Base-by-base conservation (phyloP, 208 protist genomes). In the Crithidia bombi region DNA sequence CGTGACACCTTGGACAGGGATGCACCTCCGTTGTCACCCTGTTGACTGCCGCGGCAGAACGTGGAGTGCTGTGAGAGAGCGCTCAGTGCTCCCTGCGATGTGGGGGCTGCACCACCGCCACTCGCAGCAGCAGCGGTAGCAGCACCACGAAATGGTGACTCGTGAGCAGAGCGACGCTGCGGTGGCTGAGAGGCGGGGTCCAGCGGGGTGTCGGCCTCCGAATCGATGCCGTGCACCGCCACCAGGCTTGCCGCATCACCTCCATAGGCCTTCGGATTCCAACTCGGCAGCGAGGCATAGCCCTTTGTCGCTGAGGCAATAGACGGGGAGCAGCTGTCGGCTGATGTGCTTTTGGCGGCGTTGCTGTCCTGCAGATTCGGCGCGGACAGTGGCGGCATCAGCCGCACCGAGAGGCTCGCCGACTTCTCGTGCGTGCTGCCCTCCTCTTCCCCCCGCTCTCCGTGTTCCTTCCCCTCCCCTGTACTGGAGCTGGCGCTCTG, bases 221-320 rank as follows among this genome's bases (percentile, higher is more conserved):
- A 74, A 36, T 75, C 62, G 17, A 57, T 32, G 52, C 58, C 51
- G 39, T 50, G 65, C 61, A 75, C 44, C 26, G 62, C 62, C 30
- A 75, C 58, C 32, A 75, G 62, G 43, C 69, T 55, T 3, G 69
- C 69, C 30, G 69, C 62, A 26, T 75, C 62, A 6, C 62, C 54
- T 15, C 69, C 43, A 46, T 69, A 75, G n/a, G 69, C 62, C 62
- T 75, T 75, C 17, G 62, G 62, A 39, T 69, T 59, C 69, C 69
- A 75, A 21, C 62, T 75, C n/a, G 62, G 69, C 32, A 75, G 47
- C 19, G 69, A 54, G 5, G 25, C 35, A 54, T 58, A 62, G n/a
- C 36, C 62, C n/a, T 64, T 62, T 3, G 61, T 69, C 36, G 21
- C 43, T 23, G 43, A 68, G 26, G 32, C 50, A 21, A 49, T 43